Evolutionary conservation across 768 basidiomycete species (phyloP).

Genomic region (Naganishia antarctica): DNA sequence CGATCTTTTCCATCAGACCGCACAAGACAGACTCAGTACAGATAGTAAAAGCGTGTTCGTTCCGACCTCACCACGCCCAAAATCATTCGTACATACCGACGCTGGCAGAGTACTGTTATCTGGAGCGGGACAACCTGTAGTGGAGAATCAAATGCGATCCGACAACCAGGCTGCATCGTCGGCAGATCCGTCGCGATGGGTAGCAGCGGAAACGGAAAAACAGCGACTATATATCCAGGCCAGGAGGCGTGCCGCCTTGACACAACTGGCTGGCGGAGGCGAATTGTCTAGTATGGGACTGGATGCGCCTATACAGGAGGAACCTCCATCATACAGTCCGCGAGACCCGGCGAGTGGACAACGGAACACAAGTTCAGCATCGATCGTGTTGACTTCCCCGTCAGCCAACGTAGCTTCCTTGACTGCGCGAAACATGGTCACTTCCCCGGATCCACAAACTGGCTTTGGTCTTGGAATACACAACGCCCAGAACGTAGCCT

Average conservation of each 20-base stretch:
- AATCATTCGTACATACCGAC: constrained; percentile 22
- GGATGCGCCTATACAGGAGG: constrained; percentile 20
- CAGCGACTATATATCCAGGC: constrained; percentile 35
- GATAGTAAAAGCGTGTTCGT: constrained; percentile 14
- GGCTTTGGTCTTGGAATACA: not conserved
- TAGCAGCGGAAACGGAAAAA: constrained; percentile 40
- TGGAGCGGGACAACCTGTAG: constrained; percentile 2
- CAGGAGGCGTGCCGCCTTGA: constrained; percentile 32
- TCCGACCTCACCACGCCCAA: constrained; percentile 17
- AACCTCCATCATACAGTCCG: constrained; percentile 24
- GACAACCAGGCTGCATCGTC: not conserved
- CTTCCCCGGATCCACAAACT: not conserved
- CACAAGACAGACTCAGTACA: constrained; percentile 1
- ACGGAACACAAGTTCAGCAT: not conserved
- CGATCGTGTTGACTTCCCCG: not conserved
- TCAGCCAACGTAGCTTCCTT: no score
- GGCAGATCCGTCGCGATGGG: constrained; percentile 30
- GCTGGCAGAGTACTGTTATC: constrained; percentile 18
- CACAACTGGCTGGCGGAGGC: constrained; percentile 32
- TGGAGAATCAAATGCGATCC: not conserved
- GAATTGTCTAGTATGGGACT: constrained; percentile 26
- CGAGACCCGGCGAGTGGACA: not conserved
- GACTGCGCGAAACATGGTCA: not conserved
- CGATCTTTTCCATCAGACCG: not conserved
- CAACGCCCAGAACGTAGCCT: not conserved